Conservation (phyloP, 176 grass and related monocot species). For the Melocanna baccifera region DNA sequence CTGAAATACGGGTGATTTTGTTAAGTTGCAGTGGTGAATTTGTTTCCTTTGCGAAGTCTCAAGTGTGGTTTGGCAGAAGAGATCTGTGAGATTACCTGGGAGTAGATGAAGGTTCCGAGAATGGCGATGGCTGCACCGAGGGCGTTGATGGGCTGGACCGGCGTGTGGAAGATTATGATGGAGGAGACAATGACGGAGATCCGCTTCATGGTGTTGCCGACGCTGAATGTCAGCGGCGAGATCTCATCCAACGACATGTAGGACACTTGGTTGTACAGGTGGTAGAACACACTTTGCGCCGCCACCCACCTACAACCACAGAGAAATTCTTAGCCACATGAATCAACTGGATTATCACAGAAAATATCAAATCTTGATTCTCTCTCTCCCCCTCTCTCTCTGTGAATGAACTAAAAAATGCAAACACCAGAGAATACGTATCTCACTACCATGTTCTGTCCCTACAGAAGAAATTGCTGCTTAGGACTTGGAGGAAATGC, state of each 20-base stretch:
- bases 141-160: constrained; percentile 82
- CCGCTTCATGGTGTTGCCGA: constrained; percentile 98
- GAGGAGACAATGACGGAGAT: constrained; percentile 92
- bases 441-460: not conserved
- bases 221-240: constrained; percentile 85
- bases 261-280: constrained; percentile 95
- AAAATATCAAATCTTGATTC: not conserved
- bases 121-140: constrained; percentile 87
- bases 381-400: not conserved
- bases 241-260: constrained; percentile 98
- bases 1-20: constrained; percentile 28
- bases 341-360: constrained; percentile 23
- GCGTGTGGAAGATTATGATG: constrained; percentile 94
- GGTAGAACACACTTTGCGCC: constrained; percentile 97
- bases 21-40: not conserved
- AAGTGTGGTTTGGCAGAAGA: not conserved
- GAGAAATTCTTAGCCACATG: constrained; percentile 22
- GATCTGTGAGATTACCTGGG: constrained; percentile 56
- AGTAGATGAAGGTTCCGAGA: constrained; percentile 90
- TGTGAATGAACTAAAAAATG: not conserved
- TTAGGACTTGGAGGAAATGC: not conserved
- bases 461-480: not conserved
- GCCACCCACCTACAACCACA: constrained; percentile 70
- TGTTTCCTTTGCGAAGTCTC: not conserved
- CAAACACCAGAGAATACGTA: not conserved